phyloP scores from a whole-genome alignment of 768 basidiomycete genomes.

The Cyathus striatus region DNA sequence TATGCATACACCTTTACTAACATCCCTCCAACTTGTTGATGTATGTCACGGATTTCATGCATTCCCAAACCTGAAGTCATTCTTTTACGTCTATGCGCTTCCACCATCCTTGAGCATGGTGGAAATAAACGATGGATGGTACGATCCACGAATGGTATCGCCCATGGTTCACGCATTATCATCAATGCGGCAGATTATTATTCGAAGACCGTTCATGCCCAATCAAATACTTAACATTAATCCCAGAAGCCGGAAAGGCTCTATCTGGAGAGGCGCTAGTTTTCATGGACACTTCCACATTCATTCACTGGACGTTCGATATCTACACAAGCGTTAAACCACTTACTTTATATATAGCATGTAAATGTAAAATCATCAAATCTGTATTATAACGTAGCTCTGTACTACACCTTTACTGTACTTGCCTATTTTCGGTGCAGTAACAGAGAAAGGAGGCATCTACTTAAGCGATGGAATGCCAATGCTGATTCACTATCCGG shows the following conservation, averaged over 20 bases:
- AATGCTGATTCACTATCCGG: too few relatives aligned
- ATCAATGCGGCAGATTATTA: slow-evolving; percentile 23
- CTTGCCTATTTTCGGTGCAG: too few relatives aligned
- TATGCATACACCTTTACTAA: slow-evolving; percentile 42
- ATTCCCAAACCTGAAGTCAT: slow-evolving; percentile 41
- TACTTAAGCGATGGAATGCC: too few relatives aligned
- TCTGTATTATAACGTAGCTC: too few relatives aligned
- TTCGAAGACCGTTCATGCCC: slow-evolving; percentile 24
- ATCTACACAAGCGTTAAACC: slow-evolving; percentile 4
- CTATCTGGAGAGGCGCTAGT: neutral
- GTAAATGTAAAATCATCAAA: too few relatives aligned
- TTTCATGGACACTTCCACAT: slow-evolving; percentile 13
- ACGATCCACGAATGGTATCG: slow-evolving; percentile 32
- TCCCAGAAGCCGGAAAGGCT: slow-evolving; percentile 7
- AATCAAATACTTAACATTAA: slow-evolving; percentile 27
- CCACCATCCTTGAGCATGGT: slow-evolving; percentile 33
- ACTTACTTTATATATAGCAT: too few relatives aligned
- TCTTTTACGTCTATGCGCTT: slow-evolving; percentile 39
- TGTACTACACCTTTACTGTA: too few relatives aligned
- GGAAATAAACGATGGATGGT: slow-evolving; percentile 43
- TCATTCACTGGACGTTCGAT: slow-evolving; percentile 15
- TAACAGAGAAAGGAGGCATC: too few relatives aligned
- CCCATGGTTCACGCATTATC: slow-evolving; percentile 28
- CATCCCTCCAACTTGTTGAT: slow-evolving; percentile 44
- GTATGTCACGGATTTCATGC: slow-evolving; percentile 24